A percentile compares a stretch with the other conserved stretches of the same genome.
Evolutionary conservation across 306 rosid species (phyloP).

Genomic region (Rosa lucieae): DNA sequence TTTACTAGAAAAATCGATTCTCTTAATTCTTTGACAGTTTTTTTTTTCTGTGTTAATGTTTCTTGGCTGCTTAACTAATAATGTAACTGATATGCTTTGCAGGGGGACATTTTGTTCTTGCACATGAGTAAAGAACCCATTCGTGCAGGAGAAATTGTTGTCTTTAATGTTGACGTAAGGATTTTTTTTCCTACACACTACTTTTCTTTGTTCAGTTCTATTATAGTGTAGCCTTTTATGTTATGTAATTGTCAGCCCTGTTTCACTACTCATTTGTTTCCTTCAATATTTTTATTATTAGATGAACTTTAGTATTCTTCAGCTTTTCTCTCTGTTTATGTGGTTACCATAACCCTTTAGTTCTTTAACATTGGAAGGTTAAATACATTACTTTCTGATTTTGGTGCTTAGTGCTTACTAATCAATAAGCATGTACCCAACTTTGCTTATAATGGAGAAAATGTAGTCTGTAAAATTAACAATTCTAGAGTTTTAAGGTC

Average conservation of each 20-base stretch:
- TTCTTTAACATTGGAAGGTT: neutral
- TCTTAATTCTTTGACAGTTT: neutral
- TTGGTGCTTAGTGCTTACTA: neutral
- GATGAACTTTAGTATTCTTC: neutral
- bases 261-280: neutral
- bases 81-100: constrained; percentile 19
- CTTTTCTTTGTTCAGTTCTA: neutral
- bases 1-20: neutral
- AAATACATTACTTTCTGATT: neutral
- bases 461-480: neutral
- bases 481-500: neutral
- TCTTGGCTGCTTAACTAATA: constrained; percentile 17
- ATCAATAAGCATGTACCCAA: neutral
- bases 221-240: neutral
- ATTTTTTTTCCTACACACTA: neutral
- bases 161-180: constrained; percentile 87
- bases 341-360: neutral
- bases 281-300: neutral
- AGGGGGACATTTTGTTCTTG: constrained; percentile 94
- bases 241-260: neutral
- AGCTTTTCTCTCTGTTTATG: neutral
- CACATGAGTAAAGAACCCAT: constrained; percentile 93
- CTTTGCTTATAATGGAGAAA: neutral
- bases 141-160: constrained; percentile 97
- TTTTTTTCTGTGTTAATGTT: neutral